These are phyloP conservation scores for Bretschneidera sinensis DNA, from an alignment of 345 rosid genomes.

Conservation along the genomic window DNA sequence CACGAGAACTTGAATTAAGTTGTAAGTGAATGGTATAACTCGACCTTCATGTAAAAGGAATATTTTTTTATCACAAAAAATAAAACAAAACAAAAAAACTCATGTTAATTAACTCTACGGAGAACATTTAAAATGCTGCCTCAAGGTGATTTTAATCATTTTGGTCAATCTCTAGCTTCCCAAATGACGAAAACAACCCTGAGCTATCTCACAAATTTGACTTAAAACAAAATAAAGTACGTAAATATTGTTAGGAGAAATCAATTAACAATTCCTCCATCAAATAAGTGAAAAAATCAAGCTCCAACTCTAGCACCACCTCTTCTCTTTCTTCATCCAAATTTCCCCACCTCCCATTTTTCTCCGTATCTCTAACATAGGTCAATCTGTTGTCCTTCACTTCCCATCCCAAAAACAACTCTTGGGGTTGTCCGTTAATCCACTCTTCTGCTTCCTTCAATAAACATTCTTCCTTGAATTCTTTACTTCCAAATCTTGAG, in stretches of 20 bases:
- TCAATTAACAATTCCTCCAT: conserved; percentile 52
- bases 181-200: conserved; percentile 20
- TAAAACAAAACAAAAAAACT: no score
- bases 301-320: conserved; percentile 41
- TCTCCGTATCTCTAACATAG: conserved; percentile 54
- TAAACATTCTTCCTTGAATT: neutral
- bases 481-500: neutral
- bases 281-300: conserved; percentile 40
- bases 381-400: conserved; percentile 36
- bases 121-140: neutral
- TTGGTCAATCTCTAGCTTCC: neutral
- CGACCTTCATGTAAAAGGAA: no score
- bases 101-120: neutral
- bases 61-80: neutral
- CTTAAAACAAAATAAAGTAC: no score
- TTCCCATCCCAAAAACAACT: conserved; percentile 55
- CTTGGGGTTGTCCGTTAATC: conserved; percentile 42
- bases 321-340: conserved; percentile 28
- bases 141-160: conserved; percentile 23
- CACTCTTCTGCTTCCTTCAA: conserved; percentile 49
- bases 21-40: no score
- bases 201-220: neutral
- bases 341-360: conserved; percentile 28
- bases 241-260: conserved; percentile 10
- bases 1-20: no score